Percentiles rank a stretch among this genome's conserved stretches.
These are phyloP conservation scores for Dictyostelium capitatum DNA, from an alignment of 78 protist genomes.

Conservation along the genomic window DNA sequence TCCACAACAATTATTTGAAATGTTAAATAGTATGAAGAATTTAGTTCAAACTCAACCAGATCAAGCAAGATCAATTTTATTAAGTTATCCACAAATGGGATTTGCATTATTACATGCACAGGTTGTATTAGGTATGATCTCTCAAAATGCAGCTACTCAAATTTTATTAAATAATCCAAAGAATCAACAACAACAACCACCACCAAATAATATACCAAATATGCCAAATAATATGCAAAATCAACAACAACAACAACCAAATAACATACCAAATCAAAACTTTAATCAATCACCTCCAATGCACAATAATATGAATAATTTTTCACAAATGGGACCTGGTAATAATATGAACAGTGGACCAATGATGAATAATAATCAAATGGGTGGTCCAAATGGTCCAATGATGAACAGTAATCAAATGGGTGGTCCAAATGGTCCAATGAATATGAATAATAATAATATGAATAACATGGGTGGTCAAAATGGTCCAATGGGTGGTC, in stretches of 20 bases:
- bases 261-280: background rate
- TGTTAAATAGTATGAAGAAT: constrained; percentile 39
- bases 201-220: background rate
- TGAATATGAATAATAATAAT: background rate
- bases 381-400: background rate
- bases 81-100: constrained; percentile 84
- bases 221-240: background rate
- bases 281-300: constrained; percentile 33
- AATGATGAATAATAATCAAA: background rate
- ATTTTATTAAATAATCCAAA: constrained; percentile 39
- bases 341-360: background rate
- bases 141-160: constrained; percentile 57
- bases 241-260: background rate
- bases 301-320: background rate
- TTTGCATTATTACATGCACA: constrained; percentile 86
- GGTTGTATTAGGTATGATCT: constrained; percentile 56
- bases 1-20: constrained; percentile 43
- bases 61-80: constrained; percentile 72
- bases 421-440: background rate
- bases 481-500: background rate
- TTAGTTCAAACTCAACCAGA: constrained; percentile 81
- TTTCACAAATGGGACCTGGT: constrained; percentile 28
- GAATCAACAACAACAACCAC: constrained; percentile 8
- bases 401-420: constrained; percentile 4
- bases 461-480: background rate